Evolutionary conservation across 768 basidiomycete species (phyloP), one percentile per base, ranked within the genome.

Genomic region (Dentipellis fragilis): DNA sequence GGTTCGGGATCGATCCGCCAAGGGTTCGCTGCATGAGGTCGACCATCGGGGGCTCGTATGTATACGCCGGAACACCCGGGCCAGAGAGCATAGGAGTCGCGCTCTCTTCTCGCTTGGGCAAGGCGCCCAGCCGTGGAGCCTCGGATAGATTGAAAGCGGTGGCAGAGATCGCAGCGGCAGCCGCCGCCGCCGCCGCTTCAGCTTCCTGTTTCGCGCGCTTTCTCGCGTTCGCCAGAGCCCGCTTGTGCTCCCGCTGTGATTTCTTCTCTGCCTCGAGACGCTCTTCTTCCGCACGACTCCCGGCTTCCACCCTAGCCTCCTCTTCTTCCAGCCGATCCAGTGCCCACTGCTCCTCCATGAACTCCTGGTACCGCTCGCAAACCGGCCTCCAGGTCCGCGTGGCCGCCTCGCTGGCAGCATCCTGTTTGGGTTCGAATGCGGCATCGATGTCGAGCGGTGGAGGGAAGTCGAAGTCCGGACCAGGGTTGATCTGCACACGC

Each of bases 281-380:
- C n/a, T 75, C 80, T 61, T 93, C 91, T 51, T 45, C 56, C 29
- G 52, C 46, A 17, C 61, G 58, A 48, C 57, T 54, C 12, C 42
- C 56, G 1, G 59, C 56, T 40, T 74, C 65, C 77, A 75, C 10
- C 71, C 73, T 75, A 0, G 84, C 82, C 61, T 85, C 82, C 29
- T 76, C 75, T 65, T 93, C 93, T 61, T 97, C 95, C 40, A 72
- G 65, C 12, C 73, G 79, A 62, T 97, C 94, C 53, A 90, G 68
- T 7, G 70, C 76, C 79, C 83, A 84, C 66, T 94, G 89, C 67
- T 96, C 93, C 49, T 73, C 71, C 78, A 88, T 84, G 63, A 82
- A 96, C 67, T 95, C 91, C 17, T 76, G 54, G 68, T 95, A 97
- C 8, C 94, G 83, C 54, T 96, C 92, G 59, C 75, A 81, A 47